Percentiles rank a stretch among this genome's conserved stretches.
phyloP scores from a whole-genome alignment of 371 early-diverging fungal genomes.

The Lichtheimia ornata region DNA sequence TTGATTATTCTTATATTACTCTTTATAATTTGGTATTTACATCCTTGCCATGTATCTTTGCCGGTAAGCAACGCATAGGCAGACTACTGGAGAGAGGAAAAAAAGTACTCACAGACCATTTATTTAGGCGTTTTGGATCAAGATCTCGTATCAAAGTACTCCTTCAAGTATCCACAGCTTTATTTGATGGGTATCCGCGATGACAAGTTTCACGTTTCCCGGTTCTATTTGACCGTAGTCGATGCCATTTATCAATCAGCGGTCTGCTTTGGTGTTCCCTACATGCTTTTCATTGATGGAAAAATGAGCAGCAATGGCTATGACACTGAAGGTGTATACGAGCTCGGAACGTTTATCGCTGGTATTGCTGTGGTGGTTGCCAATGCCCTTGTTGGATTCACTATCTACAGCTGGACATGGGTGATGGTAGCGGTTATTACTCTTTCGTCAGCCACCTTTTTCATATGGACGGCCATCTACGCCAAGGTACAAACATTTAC shows the following conservation, averaged over 20 bases:
- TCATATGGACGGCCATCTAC: constrained; percentile 59
- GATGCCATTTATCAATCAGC: constrained; percentile 92
- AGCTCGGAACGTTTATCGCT: constrained; percentile 82
- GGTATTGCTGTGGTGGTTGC: constrained; percentile 77
- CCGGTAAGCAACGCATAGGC: constrained; percentile 24
- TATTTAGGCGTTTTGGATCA: constrained; percentile 80
- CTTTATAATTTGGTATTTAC: constrained; percentile 82
- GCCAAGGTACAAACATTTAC: constrained; percentile 39
- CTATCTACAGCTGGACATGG: constrained; percentile 84
- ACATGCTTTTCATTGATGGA: constrained; percentile 53
- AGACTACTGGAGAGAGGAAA: background rate
- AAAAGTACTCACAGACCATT: background rate
- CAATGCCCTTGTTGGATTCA: constrained; percentile 83
- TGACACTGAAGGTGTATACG: constrained; percentile 66
- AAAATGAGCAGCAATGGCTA: constrained; percentile 56
- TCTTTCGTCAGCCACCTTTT: constrained; percentile 54
- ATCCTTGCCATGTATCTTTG: constrained; percentile 68
- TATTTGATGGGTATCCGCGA: constrained; percentile 88
- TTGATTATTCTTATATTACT: constrained; percentile 83
- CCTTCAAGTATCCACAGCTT: constrained; percentile 82
- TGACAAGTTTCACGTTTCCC: constrained; percentile 75
- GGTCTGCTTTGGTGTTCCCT: constrained; percentile 77
- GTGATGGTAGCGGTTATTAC: constrained; percentile 62
- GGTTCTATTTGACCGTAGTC: constrained; percentile 82
- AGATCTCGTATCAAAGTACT: constrained; percentile 78